These are phyloP conservation scores for Royoungia palumana DNA, from an alignment of 768 basidiomycete genomes.

Conservation along the genomic window DNA sequence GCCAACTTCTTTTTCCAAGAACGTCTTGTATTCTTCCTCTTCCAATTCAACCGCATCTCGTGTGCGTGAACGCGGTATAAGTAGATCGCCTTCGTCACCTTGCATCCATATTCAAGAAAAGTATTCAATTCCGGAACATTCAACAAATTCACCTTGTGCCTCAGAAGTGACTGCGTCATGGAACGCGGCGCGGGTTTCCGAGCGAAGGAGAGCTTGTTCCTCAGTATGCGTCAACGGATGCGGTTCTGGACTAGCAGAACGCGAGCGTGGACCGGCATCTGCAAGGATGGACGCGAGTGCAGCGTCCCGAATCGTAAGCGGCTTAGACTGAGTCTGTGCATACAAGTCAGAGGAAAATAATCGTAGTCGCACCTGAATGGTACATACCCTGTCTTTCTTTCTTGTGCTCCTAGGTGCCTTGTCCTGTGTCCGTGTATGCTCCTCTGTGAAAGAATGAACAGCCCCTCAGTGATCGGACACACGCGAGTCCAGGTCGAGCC, in stretches of 20 bases:
- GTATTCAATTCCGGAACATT: not conserved
- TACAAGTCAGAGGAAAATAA: not conserved
- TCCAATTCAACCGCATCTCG: slow-evolving; percentile 74
- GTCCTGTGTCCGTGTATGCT: slow-evolving; percentile 45
- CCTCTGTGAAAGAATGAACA: slow-evolving; percentile 48
- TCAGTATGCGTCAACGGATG: slow-evolving; percentile 64
- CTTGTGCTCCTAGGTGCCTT: slow-evolving; percentile 28
- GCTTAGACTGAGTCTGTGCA: slow-evolving; percentile 49
- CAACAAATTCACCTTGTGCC: slow-evolving; percentile 12
- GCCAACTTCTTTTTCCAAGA: slow-evolving; percentile 80
- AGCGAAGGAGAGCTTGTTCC: slow-evolving; percentile 71
- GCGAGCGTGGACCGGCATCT: slow-evolving; percentile 42
- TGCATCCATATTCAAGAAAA: slow-evolving; percentile 7
- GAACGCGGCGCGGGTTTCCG: slow-evolving; percentile 86
- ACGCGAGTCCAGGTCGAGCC: not conserved
- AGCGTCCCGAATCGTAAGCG: slow-evolving; percentile 71
- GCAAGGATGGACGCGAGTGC: slow-evolving; percentile 61
- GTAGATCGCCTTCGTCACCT: slow-evolving; percentile 61
- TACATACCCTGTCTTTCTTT: slow-evolving; percentile 51
- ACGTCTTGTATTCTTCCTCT: slow-evolving; percentile 82
- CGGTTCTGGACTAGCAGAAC: slow-evolving; percentile 55
- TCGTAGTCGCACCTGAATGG: not conserved
- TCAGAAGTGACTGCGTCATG: slow-evolving; percentile 38
- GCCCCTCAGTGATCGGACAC: not conserved
- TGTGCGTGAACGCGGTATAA: slow-evolving; percentile 73